These are phyloP conservation scores for Phoenix dactylifera DNA, from an alignment of 176 grass and related monocot species.

Conservation along the genomic window DNA sequence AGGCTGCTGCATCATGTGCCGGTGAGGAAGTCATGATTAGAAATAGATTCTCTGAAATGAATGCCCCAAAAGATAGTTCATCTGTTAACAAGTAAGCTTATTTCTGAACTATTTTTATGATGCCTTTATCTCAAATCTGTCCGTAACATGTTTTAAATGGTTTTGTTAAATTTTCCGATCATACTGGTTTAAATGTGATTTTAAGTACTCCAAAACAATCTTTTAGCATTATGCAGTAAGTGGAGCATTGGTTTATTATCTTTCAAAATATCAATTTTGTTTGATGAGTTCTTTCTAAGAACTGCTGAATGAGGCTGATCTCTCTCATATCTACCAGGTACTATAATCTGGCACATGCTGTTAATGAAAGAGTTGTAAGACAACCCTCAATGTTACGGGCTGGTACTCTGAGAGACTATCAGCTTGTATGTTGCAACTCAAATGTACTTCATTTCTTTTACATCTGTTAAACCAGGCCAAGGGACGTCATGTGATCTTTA, in stretches of 20 bases:
- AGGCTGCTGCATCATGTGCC: constrained; percentile 73
- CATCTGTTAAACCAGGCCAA: too few relatives aligned
- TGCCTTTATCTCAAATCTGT: not conserved
- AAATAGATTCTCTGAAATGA: constrained; percentile 98
- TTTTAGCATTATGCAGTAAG: too few relatives aligned
- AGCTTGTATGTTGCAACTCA: constrained; percentile 46
- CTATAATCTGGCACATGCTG: constrained; percentile 93
- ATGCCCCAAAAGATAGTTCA: constrained; percentile 68
- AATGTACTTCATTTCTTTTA: constrained; percentile 8
- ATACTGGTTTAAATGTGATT: too few relatives aligned
- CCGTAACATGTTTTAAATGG: not conserved
- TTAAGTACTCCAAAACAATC: too few relatives aligned
- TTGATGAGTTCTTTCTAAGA: too few relatives aligned
- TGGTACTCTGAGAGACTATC: constrained; percentile 97
- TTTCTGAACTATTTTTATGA: not conserved
- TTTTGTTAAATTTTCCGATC: too few relatives aligned
- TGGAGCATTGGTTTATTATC: too few relatives aligned
- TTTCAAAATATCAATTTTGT: too few relatives aligned
- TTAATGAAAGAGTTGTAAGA: constrained; percentile 78
- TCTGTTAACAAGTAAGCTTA: constrained; percentile 89
- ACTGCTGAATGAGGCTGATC: too few relatives aligned
- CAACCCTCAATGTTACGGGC: constrained; percentile 81
- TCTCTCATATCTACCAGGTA: constrained; percentile 46
- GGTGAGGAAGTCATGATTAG: constrained; percentile 98
- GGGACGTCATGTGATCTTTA: not conserved